A percentile compares a stretch with the other conserved stretches of the same genome.
These are phyloP conservation scores for Oxytropis ochrocephala DNA, from an alignment of 306 rosid genomes.

Conservation along the genomic window DNA sequence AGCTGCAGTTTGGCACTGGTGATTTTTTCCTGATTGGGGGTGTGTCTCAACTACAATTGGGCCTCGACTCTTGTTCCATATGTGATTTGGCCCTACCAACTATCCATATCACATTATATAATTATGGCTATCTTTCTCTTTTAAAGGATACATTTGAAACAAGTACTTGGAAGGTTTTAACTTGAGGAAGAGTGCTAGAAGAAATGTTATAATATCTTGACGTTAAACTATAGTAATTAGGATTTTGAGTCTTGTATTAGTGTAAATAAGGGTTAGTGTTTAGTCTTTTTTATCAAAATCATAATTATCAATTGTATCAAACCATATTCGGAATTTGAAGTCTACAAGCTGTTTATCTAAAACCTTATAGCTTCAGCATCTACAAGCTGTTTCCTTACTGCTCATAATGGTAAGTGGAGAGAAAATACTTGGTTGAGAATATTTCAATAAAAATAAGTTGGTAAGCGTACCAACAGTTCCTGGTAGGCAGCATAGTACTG, in stretches of 20 bases:
- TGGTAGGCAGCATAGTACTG: conserved; percentile 90
- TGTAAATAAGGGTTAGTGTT: neutral
- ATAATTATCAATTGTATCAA: neutral
- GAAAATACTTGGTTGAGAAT: neutral
- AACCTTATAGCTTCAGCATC: neutral
- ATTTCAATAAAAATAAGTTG: neutral
- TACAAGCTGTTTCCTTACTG: neutral
- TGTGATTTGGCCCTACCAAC: no score
- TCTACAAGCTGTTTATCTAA: neutral
- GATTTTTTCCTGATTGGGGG: no score
- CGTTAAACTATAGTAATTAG: neutral
- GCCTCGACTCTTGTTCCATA: no score
- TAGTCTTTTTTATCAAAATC: neutral
- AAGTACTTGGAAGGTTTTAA: neutral
- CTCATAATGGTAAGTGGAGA: neutral
- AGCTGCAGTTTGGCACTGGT: neutral
- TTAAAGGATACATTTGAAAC: neutral
- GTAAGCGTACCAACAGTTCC: conserved; percentile 72
- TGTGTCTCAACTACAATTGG: no score
- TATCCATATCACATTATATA: no score
- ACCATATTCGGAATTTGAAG: neutral
- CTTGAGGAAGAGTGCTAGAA: neutral
- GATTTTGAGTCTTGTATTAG: neutral
- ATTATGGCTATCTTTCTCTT: neutral
- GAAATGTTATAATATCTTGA: neutral